phyloP scores from a whole-genome alignment of 495 filamentous ascomycete species.

The Evernia prunastri region DNA sequence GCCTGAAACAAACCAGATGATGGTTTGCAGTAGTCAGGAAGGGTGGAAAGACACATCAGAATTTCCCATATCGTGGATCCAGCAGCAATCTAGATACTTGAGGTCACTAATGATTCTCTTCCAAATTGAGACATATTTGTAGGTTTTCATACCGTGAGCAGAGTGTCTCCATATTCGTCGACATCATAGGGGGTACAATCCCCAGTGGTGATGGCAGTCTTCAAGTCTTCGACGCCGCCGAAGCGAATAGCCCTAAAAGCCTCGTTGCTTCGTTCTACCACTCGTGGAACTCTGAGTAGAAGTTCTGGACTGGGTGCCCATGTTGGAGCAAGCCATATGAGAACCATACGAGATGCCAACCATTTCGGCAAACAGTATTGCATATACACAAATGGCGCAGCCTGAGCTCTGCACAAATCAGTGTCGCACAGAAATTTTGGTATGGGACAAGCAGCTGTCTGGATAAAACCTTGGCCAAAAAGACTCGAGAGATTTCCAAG shows the following conservation, averaged over 20 bases:
- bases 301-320: conserved; percentile 11
- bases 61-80: background rate
- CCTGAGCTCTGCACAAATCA: background rate
- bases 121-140: background rate
- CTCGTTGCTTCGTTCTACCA: background rate
- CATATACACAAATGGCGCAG: background rate
- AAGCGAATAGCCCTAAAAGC: background rate
- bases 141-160: background rate
- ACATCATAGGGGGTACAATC: background rate
- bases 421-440: background rate
- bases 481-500: background rate
- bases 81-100: background rate
- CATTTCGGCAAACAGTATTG: conserved; percentile 4
- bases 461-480: background rate
- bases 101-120: background rate
- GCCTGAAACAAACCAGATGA: no score
- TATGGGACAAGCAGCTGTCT: background rate
- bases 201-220: background rate
- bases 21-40: background rate
- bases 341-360: conserved; percentile 7
- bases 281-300: conserved; percentile 9
- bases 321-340: background rate
- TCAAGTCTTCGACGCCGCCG: background rate
- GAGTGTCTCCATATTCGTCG: background rate
- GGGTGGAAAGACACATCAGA: background rate